These are phyloP conservation scores for Beauveria bassiana DNA, from an alignment of 2,329 filamentous ascomycete species.

Conservation along the genomic window DNA sequence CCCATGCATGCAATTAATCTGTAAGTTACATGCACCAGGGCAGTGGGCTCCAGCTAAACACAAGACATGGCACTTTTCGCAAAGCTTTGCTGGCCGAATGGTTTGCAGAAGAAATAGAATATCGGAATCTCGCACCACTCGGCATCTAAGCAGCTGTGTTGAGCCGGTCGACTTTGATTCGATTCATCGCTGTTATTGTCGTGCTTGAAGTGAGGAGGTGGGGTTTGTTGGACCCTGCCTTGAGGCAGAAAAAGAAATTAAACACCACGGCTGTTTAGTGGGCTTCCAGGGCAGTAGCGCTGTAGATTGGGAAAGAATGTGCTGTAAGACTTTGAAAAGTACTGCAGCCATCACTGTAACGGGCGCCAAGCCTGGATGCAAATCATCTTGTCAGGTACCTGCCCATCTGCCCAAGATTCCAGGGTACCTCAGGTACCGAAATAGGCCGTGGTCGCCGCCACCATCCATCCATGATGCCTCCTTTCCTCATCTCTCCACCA, in stretches of 20 bases:
- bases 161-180: too few relatives aligned
- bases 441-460: neutral
- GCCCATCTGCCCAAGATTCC: too few relatives aligned
- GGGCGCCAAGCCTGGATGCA: neutral
- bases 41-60: neutral
- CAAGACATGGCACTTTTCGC: neutral
- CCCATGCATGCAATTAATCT: constrained; percentile 1
- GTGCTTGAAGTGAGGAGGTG: neutral
- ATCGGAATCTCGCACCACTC: neutral
- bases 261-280: neutral
- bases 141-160: too few relatives aligned
- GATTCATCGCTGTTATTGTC: too few relatives aligned
- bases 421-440: too few relatives aligned
- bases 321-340: neutral
- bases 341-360: neutral
- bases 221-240: neutral
- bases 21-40: neutral
- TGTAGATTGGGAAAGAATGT: neutral
- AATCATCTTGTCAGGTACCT: too few relatives aligned
- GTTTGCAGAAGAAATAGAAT: neutral
- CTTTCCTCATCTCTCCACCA: neutral
- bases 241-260: neutral
- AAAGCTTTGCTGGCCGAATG: neutral
- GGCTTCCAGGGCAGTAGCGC: neutral
- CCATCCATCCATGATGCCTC: neutral